phyloP scores from a whole-genome alignment of 805 yeast genomes.

The Teunomyces tritomae region DNA sequence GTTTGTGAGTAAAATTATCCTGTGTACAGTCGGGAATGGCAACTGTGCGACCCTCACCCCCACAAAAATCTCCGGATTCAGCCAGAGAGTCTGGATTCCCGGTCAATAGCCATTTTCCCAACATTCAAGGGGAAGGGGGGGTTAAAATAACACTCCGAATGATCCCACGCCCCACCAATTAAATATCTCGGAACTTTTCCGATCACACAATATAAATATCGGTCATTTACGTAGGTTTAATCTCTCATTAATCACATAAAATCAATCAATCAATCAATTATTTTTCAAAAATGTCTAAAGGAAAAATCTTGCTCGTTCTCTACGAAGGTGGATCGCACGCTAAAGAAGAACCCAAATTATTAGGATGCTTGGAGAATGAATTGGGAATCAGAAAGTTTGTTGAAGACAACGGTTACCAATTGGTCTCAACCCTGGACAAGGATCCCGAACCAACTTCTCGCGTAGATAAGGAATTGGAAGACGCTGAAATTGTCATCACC shows the following conservation, averaged over 20 bases:
- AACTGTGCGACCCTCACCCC: background rate
- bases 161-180: constrained; percentile 2
- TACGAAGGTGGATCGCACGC: constrained; percentile 62
- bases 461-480: constrained; percentile 64
- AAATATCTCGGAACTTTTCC: constrained; percentile 1
- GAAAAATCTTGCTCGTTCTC: constrained; percentile 52
- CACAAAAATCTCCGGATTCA: background rate
- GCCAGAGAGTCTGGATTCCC: background rate
- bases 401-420: constrained; percentile 62
- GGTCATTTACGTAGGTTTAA: background rate
- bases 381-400: constrained; percentile 67
- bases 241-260: background rate
- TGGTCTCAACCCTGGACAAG: constrained; percentile 65
- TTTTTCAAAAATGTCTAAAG: constrained; percentile 10
- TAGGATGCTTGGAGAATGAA: constrained; percentile 74
- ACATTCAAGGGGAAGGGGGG: background rate
- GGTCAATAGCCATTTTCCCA: background rate
- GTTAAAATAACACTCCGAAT: background rate
- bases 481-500: constrained; percentile 74
- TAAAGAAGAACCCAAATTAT: constrained; percentile 53
- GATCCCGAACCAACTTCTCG: constrained; percentile 56
- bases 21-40: background rate
- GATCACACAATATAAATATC: background rate
- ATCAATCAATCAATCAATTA: background rate
- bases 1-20: background rate